Percentiles rank a stretch among this genome's conserved stretches.
These are phyloP conservation scores for Jimgerdemannia flammicorona DNA, from an alignment of 192 early-diverging fungal species.

Conservation along the genomic window DNA sequence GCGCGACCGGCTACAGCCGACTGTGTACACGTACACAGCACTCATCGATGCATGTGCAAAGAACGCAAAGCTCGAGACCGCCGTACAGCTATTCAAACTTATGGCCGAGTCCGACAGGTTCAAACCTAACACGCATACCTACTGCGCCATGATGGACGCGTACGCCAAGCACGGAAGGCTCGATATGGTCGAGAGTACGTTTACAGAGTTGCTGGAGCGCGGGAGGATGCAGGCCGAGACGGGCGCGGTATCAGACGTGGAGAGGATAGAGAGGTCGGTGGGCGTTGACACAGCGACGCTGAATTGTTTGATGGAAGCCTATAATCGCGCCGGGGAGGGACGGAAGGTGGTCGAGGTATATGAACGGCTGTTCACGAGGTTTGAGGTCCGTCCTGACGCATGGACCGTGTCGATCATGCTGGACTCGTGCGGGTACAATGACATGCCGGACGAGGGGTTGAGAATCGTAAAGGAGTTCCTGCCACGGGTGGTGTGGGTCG, in stretches of 20 bases:
- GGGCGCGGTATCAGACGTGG: background rate
- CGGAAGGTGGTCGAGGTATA: slow-evolving; percentile 33
- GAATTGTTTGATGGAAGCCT: slow-evolving; percentile 42
- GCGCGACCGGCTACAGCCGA: slow-evolving; percentile 13
- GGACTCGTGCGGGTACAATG: background rate
- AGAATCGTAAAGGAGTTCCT: background rate
- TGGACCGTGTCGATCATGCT: background rate
- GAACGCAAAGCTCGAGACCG: slow-evolving; percentile 18
- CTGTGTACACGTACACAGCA: slow-evolving; percentile 29
- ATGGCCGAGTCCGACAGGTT: slow-evolving; percentile 17
- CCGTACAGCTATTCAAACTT: slow-evolving; percentile 28
- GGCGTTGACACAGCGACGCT: slow-evolving; percentile 21
- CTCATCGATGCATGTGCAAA: slow-evolving; percentile 24
- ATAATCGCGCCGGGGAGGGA: slow-evolving; percentile 32
- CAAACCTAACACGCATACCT: slow-evolving; percentile 31
- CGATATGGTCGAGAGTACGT: slow-evolving; percentile 12
- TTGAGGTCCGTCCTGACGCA: background rate
- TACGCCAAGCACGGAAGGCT: slow-evolving; percentile 8
- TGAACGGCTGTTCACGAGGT: slow-evolving; percentile 7
- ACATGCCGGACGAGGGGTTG: background rate
- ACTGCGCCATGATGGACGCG: slow-evolving; percentile 19
- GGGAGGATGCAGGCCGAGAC: background rate
- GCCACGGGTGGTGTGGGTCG: background rate
- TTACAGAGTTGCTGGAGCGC: background rate
- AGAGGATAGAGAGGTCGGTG: too few relatives aligned